These are phyloP conservation scores for Zanthoxylum bungeanum DNA, from an alignment of 345 rosid genomes.

Conservation along the genomic window DNA sequence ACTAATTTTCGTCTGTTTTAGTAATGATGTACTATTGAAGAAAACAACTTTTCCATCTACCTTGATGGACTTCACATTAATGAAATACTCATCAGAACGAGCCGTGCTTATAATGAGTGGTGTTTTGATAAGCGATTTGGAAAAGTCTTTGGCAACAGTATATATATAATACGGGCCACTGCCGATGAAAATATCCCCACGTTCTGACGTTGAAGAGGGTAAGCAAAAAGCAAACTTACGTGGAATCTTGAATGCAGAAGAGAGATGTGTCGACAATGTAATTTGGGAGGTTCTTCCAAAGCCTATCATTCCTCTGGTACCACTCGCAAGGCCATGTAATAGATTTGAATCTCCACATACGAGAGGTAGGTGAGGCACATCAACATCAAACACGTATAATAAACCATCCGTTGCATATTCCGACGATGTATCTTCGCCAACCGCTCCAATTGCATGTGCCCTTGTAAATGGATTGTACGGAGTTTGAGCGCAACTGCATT, in stretches of 20 bases:
- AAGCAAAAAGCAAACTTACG: slow-evolving; percentile 42
- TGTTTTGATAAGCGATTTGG: slow-evolving; percentile 12
- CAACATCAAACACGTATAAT: background rate
- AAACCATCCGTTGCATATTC: no score
- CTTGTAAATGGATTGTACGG: slow-evolving; percentile 25
- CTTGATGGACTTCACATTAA: slow-evolving; percentile 18
- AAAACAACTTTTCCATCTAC: slow-evolving; percentile 11
- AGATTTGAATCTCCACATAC: background rate
- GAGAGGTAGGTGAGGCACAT: slow-evolving; percentile 1
- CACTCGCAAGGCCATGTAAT: background rate
- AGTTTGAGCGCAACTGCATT: no score
- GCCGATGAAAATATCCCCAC: slow-evolving; percentile 28
- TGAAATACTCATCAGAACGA: slow-evolving; percentile 29
- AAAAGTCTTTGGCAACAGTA: background rate
- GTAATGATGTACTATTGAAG: no score
- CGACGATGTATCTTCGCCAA: no score
- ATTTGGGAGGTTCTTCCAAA: slow-evolving; percentile 23
- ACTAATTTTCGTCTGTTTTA: slow-evolving; percentile 33
- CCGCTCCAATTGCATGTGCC: no score
- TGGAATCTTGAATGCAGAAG: slow-evolving; percentile 21
- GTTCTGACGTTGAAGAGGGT: slow-evolving; percentile 16
- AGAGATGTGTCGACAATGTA: slow-evolving; percentile 17
- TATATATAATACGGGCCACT: slow-evolving; percentile 19
- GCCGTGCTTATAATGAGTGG: slow-evolving; percentile 29
- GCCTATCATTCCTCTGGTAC: slow-evolving; percentile 31